Percentiles rank a stretch among this genome's conserved stretches.
These are phyloP conservation scores for Phytophthora fragariae DNA, from an alignment of 352 stramenopile species.

Conservation along the genomic window DNA sequence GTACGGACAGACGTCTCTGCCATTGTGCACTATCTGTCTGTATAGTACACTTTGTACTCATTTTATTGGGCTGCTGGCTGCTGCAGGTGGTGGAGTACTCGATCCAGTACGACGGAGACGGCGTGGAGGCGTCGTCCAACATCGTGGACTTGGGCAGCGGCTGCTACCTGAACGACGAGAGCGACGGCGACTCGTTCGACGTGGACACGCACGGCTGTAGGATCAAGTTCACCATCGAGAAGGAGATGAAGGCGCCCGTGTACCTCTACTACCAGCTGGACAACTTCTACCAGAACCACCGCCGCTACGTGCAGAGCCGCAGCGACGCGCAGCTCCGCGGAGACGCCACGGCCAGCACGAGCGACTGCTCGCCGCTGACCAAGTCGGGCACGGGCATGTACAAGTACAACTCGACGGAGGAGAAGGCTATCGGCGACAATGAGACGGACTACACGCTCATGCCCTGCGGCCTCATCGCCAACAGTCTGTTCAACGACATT, in stretches of 20 bases:
- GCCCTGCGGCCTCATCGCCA: constrained; percentile 98
- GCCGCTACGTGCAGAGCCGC: constrained; percentile 92
- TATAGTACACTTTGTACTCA: constrained; percentile 8
- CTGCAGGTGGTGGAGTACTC: constrained; percentile 89
- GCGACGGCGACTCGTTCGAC: constrained; percentile 76
- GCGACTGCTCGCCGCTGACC: constrained; percentile 89
- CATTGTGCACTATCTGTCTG: neutral
- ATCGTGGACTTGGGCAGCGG: constrained; percentile 63
- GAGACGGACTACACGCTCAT: constrained; percentile 86
- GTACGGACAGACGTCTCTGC: constrained; percentile 44
- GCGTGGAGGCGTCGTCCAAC: constrained; percentile 59
- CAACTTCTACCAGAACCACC: constrained; percentile 99
- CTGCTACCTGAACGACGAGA: constrained; percentile 69
- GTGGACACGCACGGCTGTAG: constrained; percentile 64
- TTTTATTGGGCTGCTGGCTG: neutral
- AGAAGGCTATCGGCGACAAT: constrained; percentile 46
- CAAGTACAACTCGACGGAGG: constrained; percentile 82
- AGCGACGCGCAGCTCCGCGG: constrained; percentile 92
- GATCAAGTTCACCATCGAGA: constrained; percentile 88
- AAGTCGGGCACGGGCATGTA: constrained; percentile 36
- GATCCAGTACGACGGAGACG: constrained; percentile 89
- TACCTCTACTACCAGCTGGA: constrained; percentile 99
- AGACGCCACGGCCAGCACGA: constrained; percentile 60
- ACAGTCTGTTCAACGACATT: constrained; percentile 99
- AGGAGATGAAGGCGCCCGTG: constrained; percentile 96